phyloP scores from a whole-genome alignment of 345 rosid genomes.

The Boechera stricta region DNA sequence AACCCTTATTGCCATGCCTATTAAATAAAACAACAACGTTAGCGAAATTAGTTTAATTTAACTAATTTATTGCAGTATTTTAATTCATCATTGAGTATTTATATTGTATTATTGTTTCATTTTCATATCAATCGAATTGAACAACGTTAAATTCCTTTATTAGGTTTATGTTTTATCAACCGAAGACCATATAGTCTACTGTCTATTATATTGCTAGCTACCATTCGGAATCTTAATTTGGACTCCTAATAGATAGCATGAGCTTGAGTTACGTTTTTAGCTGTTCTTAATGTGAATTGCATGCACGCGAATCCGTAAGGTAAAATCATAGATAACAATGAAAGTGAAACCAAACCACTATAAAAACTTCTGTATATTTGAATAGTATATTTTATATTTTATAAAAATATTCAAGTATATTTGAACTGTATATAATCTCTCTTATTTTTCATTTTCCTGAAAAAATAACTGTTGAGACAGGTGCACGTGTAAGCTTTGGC shows the following conservation, averaged over 20 bases:
- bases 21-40: no score
- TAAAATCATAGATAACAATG: not conserved
- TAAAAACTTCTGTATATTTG: not conserved
- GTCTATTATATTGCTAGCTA: not conserved
- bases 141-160: not conserved
- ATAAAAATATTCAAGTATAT: not conserved
- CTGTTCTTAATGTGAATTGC: not conserved
- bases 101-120: no score
- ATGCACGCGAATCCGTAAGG: not conserved
- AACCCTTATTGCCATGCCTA: no score
- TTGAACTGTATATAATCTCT: not conserved
- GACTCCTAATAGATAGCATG: not conserved
- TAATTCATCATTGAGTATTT: not conserved
- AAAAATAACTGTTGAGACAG: not conserved
- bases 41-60: not conserved
- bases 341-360: not conserved
- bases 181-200: not conserved
- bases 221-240: not conserved
- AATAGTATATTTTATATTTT: no score
- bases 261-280: not conserved
- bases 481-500: slow-evolving; percentile 14
- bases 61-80: not conserved
- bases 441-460: not conserved
- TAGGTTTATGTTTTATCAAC: no score
- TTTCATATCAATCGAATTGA: no score